phyloP scores from a whole-genome alignment of 2,329 filamentous ascomycete genomes.

The Trichoderma afroharzianum region DNA sequence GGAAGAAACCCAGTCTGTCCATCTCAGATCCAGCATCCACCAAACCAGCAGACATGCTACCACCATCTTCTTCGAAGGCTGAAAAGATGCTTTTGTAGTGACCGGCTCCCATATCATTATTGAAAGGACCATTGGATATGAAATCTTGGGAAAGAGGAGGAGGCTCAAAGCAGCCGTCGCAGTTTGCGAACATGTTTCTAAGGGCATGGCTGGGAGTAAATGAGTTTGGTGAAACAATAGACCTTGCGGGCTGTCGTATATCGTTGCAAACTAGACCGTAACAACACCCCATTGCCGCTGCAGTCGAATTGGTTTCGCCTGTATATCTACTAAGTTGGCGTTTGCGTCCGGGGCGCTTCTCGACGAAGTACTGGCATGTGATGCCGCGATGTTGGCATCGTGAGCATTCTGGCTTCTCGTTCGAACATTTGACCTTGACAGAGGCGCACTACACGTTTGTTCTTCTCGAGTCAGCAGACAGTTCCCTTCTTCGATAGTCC shows the following conservation, averaged over 20 bases:
- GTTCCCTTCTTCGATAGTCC: neutral
- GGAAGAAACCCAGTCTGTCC: neutral
- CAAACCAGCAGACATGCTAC: neutral
- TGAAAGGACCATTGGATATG: neutral
- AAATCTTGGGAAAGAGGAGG: neutral
- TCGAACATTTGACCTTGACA: neutral
- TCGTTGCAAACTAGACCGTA: neutral
- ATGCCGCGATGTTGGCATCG: neutral
- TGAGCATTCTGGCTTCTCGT: neutral
- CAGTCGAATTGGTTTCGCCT: neutral
- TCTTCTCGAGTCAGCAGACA: neutral
- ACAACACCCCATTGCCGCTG: neutral
- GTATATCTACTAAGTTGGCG: neutral
- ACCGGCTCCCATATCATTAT: neutral
- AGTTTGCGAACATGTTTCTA: accelerated
- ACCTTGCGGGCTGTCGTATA: accelerated
- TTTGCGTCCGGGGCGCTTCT: neutral
- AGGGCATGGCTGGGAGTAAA: neutral
- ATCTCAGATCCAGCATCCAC: neutral
- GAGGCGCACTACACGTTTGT: neutral
- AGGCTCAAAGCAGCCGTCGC: neutral
- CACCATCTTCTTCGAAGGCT: accelerated
- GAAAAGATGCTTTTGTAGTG: neutral
- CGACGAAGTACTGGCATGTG: neutral
- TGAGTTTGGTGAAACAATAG: neutral